Evolutionary conservation across 164 flowering plant species (phyloP).

Genomic region (Umbellularia californica): DNA sequence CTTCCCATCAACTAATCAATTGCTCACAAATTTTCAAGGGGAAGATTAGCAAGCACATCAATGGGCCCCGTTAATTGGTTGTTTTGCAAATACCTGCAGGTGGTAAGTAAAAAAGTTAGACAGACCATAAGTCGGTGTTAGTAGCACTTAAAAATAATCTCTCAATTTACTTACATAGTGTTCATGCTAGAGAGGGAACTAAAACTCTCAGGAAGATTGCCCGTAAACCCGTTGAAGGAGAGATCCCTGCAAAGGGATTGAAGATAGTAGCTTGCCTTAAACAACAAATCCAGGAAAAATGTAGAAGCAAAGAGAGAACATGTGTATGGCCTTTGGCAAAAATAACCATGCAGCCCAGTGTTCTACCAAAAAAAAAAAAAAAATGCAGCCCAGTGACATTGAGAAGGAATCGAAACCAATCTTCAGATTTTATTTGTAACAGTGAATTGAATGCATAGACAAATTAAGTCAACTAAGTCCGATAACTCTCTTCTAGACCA

Average conservation of each 20-base stretch:
- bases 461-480: too few relatives aligned
- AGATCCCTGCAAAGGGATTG: slow-evolving; percentile 61
- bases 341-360: not conserved
- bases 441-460: too few relatives aligned
- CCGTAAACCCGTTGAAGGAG: slow-evolving; percentile 67
- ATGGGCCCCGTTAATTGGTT: slow-evolving; percentile 83
- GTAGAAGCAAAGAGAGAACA: not conserved
- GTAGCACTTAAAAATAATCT: slow-evolving; percentile 2
- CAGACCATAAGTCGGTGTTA: slow-evolving; percentile 1
- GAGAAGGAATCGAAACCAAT: too few relatives aligned
- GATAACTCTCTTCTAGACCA: too few relatives aligned
- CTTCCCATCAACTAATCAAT: slow-evolving; percentile 7
- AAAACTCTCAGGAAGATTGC: slow-evolving; percentile 65
- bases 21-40: slow-evolving; percentile 72
- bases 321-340: not conserved
- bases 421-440: too few relatives aligned
- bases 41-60: slow-evolving; percentile 75
- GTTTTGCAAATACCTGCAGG: slow-evolving; percentile 76
- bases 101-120: slow-evolving; percentile 4
- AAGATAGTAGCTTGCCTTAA: not conserved
- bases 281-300: not conserved
- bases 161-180: slow-evolving; percentile 50
- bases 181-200: slow-evolving; percentile 54
- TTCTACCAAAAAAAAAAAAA: too few relatives aligned
- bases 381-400: too few relatives aligned